A percentile compares a stretch with the other conserved stretches of the same genome.
phyloP scores from a whole-genome alignment of 768 basidiomycete species.

The Asterophora parasitica region DNA sequence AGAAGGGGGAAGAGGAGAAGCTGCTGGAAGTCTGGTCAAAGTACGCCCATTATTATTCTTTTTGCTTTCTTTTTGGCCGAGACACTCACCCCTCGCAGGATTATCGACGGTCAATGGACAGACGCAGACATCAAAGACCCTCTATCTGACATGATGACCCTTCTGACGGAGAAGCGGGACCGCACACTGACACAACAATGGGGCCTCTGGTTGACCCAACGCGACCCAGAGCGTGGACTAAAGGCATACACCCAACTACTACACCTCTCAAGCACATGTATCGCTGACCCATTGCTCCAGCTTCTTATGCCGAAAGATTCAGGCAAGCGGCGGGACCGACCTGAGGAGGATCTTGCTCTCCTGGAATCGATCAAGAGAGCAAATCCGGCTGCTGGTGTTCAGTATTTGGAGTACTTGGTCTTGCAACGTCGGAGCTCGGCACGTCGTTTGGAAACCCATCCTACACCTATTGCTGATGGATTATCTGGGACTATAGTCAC shows the following conservation, averaged over 20 bases:
- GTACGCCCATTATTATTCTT: slow-evolving; percentile 33
- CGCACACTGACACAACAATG: slow-evolving; percentile 63
- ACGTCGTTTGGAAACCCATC: slow-evolving; percentile 15
- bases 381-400: slow-evolving; percentile 55
- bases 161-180: slow-evolving; percentile 57
- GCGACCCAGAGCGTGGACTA: slow-evolving; percentile 65
- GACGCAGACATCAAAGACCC: slow-evolving; percentile 66
- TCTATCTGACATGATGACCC: slow-evolving; percentile 48
- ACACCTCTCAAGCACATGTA: too few relatives aligned
- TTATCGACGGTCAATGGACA: slow-evolving; percentile 60
- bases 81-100: slow-evolving; percentile 29
- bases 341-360: slow-evolving; percentile 57
- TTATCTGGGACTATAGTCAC: slow-evolving; percentile 36
- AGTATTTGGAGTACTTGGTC: slow-evolving; percentile 79
- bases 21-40: slow-evolving; percentile 65
- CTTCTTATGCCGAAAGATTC: slow-evolving; percentile 54
- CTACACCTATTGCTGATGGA: not conserved
- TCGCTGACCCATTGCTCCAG: slow-evolving; percentile 29
- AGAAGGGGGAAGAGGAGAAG: slow-evolving; percentile 52
- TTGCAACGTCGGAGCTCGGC: slow-evolving; percentile 62
- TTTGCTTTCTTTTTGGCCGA: not conserved
- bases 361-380: slow-evolving; percentile 54
- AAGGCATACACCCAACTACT: slow-evolving; percentile 40
- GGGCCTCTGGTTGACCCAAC: slow-evolving; percentile 75
- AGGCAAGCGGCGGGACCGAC: slow-evolving; percentile 51